These are phyloP conservation scores for Vaccinium corymbosum DNA, from an alignment of 148 eudicot species.

Conservation along the genomic window DNA sequence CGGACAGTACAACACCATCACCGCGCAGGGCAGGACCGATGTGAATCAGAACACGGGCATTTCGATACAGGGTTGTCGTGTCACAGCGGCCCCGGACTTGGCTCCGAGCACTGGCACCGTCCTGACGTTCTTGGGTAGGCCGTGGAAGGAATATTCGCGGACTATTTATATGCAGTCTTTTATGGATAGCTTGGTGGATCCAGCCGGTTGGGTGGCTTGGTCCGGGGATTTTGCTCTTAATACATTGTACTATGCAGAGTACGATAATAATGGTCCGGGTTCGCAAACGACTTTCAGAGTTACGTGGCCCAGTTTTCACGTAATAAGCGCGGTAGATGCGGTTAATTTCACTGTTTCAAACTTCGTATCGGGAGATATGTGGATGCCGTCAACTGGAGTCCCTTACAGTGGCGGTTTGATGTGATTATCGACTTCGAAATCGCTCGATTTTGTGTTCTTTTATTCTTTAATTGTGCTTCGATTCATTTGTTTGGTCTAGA, in stretches of 20 bases:
- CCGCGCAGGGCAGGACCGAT: constrained; percentile 83
- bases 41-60: constrained; percentile 67
- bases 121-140: constrained; percentile 69
- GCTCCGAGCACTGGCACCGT: constrained; percentile 44
- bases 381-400: not conserved
- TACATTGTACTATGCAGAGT: constrained; percentile 75
- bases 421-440: not conserved
- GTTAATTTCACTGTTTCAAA: constrained; percentile 47
- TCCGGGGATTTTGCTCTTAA: constrained; percentile 58
- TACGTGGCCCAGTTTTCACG: constrained; percentile 73
- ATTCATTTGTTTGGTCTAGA: not conserved
- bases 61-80: constrained; percentile 43
- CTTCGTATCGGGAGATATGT: not conserved
- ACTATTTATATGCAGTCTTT: constrained; percentile 64
- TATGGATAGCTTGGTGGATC: constrained; percentile 40
- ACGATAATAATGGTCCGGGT: constrained; percentile 71
- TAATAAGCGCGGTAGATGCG: constrained; percentile 46
- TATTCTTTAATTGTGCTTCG: not conserved
- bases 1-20: constrained; percentile 56
- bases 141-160: constrained; percentile 79
- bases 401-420: not conserved
- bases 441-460: not conserved
- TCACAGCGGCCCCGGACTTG: constrained; percentile 29
- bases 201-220: constrained; percentile 97
- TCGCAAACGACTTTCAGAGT: constrained; percentile 38